phyloP scores from a whole-genome alignment of 768 basidiomycete genomes.

The Lactarius tabidus region DNA sequence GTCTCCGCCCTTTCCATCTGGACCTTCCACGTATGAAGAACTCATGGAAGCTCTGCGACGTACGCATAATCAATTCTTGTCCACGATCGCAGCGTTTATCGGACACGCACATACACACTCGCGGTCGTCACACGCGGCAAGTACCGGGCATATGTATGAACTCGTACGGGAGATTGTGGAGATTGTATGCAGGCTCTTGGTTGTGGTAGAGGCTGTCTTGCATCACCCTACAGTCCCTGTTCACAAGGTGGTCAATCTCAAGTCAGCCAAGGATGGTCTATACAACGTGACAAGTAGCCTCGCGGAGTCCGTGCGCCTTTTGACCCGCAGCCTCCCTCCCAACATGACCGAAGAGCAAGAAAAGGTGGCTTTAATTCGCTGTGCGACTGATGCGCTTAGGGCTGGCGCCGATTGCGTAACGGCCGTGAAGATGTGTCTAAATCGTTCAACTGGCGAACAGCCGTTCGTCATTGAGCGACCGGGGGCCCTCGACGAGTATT shows the following conservation, averaged over 20 bases:
- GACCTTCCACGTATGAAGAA: conserved; percentile 63
- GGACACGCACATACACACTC: conserved; percentile 95
- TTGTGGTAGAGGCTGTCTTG: conserved; percentile 86
- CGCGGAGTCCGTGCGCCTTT: conserved; percentile 79
- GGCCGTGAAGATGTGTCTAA: conserved; percentile 79
- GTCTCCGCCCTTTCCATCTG: conserved; percentile 60
- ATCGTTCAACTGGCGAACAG: conserved; percentile 54
- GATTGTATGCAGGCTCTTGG: conserved; percentile 85
- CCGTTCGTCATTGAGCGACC: conserved; percentile 67
- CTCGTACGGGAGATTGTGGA: conserved; percentile 94
- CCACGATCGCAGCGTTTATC: conserved; percentile 95
- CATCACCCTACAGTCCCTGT: conserved; percentile 66
- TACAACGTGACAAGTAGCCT: conserved; percentile 84
- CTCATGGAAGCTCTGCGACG: conserved; percentile 72
- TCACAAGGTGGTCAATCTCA: conserved; percentile 61
- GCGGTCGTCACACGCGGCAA: conserved; percentile 84
- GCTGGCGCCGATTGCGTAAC: conserved; percentile 86
- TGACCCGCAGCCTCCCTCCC: conserved; percentile 50
- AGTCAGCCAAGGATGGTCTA: conserved; percentile 69
- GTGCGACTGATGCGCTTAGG: conserved; percentile 85
- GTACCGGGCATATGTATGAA: conserved; percentile 91
- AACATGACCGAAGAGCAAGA: conserved; percentile 75
- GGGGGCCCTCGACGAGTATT: conserved; percentile 41
- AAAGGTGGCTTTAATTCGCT: conserved; percentile 68
- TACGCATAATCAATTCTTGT: conserved; percentile 87